Evolutionary conservation across 768 basidiomycete species (phyloP).

Genomic region (Pisolithus tinctorius): DNA sequence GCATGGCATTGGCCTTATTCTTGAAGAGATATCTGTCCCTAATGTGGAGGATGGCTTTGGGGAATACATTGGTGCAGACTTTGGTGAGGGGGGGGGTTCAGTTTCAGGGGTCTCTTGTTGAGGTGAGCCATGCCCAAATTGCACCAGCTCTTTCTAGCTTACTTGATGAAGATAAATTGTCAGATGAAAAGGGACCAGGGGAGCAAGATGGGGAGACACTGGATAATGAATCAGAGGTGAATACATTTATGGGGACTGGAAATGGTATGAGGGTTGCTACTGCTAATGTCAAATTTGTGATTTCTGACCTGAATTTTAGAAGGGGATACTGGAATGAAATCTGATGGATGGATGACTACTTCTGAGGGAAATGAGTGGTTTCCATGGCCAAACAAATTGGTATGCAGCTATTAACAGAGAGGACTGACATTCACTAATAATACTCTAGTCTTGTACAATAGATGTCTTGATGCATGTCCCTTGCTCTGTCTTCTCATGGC

Average conservation of each 20-base stretch:
- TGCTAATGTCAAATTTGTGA: background rate
- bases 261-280: background rate
- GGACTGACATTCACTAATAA: background rate
- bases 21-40: background rate
- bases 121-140: background rate
- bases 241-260: background rate
- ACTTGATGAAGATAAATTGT: background rate
- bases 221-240: background rate
- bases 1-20: background rate
- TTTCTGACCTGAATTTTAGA: background rate
- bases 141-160: background rate
- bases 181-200: background rate
- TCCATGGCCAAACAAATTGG: slow-evolving; percentile 1
- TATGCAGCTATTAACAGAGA: background rate
- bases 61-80: background rate
- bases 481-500: slow-evolving; percentile 23
- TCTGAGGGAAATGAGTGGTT: background rate
- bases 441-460: slow-evolving; percentile 21
- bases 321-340: background rate
- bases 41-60: background rate
- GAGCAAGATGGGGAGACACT: background rate
- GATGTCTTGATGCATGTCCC: slow-evolving; percentile 28
- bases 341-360: background rate
- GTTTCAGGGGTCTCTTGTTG: background rate
- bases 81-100: background rate